These are phyloP conservation scores for Cryphonectria carpinicola DNA, from an alignment of 2,329 filamentous ascomycete genomes.

Conservation along the genomic window DNA sequence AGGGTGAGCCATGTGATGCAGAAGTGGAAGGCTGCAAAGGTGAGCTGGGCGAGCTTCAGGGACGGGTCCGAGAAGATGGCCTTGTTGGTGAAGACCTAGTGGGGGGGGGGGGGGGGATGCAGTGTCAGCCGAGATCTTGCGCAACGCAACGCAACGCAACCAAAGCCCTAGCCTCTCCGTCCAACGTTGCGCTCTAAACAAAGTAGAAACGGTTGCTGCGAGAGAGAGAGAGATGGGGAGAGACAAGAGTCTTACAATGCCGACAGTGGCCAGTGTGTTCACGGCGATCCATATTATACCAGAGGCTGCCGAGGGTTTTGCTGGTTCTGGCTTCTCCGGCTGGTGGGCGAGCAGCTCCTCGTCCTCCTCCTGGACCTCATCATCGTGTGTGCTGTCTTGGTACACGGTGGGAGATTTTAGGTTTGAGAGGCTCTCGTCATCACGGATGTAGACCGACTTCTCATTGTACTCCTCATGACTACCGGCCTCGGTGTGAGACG, in stretches of 20 bases:
- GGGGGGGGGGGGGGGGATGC: background rate
- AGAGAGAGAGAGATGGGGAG: no score
- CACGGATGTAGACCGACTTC: slow-evolving; percentile 38
- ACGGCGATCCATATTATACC: slow-evolving; percentile 60
- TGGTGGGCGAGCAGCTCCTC: slow-evolving; percentile 45
- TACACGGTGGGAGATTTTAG: slow-evolving; percentile 33
- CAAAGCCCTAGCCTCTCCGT: background rate
- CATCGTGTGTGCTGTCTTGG: slow-evolving; percentile 42
- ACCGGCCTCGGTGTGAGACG: slow-evolving; percentile 40
- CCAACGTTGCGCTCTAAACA: background rate
- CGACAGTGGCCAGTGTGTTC: slow-evolving; percentile 66
- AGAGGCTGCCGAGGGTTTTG: slow-evolving; percentile 42
- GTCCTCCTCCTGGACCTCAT: slow-evolving; percentile 49
- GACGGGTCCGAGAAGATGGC: slow-evolving; percentile 67
- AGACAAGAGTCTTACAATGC: slow-evolving; percentile 54
- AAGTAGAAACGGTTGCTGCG: no score
- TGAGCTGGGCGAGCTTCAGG: slow-evolving; percentile 64
- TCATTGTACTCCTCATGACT: slow-evolving; percentile 41
- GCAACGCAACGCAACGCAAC: background rate
- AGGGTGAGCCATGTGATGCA: slow-evolving; percentile 67
- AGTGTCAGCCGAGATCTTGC: slow-evolving; percentile 12
- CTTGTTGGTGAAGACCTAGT: slow-evolving; percentile 71
- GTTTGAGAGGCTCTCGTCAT: slow-evolving; percentile 38
- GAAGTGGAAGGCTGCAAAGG: slow-evolving; percentile 72
- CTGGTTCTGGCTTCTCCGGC: slow-evolving; percentile 40